These are phyloP conservation scores for Globisporangium sylvaticum DNA, from an alignment of 352 stramenopile genomes.

Conservation along the genomic window DNA sequence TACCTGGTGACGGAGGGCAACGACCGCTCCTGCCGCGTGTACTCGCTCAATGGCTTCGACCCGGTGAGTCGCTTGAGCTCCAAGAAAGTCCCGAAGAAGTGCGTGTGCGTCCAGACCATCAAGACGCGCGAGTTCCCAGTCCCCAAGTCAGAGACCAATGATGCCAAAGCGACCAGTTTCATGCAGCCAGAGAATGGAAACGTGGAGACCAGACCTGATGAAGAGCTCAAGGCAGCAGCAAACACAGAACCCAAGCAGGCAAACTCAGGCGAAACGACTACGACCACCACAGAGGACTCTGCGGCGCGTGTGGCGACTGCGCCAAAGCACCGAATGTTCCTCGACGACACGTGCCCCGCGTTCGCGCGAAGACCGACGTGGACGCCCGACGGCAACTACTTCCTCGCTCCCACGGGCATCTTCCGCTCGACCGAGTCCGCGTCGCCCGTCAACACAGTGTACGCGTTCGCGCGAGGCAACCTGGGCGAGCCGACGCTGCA, in stretches of 20 bases:
- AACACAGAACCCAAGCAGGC: conserved; percentile 5
- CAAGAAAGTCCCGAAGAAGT: conserved; percentile 75
- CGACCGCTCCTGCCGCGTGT: conserved; percentile 94
- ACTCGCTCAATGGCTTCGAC: conserved; percentile 73
- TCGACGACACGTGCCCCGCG: conserved; percentile 92
- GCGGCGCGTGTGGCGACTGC: conserved; percentile 3
- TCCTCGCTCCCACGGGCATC: conserved; percentile 84
- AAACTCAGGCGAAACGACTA: background rate
- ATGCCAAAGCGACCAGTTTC: background rate
- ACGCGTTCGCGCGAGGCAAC: conserved; percentile 92
- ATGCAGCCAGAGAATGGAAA: background rate
- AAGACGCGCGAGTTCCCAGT: conserved; percentile 67
- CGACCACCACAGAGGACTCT: background rate
- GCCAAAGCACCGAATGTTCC: conserved; percentile 87
- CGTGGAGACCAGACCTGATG: conserved; percentile 1
- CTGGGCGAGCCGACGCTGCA: conserved; percentile 91
- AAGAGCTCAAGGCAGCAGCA: conserved; percentile 11
- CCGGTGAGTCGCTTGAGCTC: conserved; percentile 31
- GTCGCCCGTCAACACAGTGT: conserved; percentile 79
- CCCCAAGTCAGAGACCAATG: background rate
- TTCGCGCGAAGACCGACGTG: conserved; percentile 92
- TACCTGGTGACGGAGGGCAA: conserved; percentile 93
- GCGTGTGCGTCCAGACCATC: conserved; percentile 68
- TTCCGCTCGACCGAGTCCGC: conserved; percentile 49
- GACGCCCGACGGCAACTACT: conserved; percentile 91